Evolutionary conservation across 2,329 filamentous ascomycete species (phyloP), one percentile per base, ranked within the genome.

Genomic region (Neobulgaria alba): DNA sequence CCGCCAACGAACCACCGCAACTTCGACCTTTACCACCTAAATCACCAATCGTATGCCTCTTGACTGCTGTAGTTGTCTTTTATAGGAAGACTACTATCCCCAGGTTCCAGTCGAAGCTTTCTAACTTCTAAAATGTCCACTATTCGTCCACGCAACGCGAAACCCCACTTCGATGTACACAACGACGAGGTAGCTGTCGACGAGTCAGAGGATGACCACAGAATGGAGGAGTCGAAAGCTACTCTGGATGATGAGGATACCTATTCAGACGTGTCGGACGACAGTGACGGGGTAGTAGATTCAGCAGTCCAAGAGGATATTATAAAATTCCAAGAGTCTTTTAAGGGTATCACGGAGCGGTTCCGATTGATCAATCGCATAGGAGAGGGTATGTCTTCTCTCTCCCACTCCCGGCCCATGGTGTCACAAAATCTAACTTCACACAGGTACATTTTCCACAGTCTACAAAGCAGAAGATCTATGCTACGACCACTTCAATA

Each of bases 391-490:
- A 65, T 42, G 53, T 39, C 21, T 39, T 29, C 33, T 39, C 19
- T 16, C 26, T 19, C 10, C 5, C 5, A 20, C 5, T 33, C 10
- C 10, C 32, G n/a, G n/a, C n/a, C n/a, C n/a, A n/a, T n/a, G n/a
- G n/a, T 8, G n/a, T 20, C 30, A 18, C 30, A 17, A 21, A 47
- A 29, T 33, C 38, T 55, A 34, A 55, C 45, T 15, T 39, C 36
- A 38, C 26, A 7, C 50, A 95, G 88, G 92, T 43, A 98, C 92
- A 1, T 98, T 98, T 61, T 96, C 92, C 1, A 96, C 92, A 2
- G 92, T 98, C 10, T 98, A 98, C 72, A 98, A 98, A 63, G 92
- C 93, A 15, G 88, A 96, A 63, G 92, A 98, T 60, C 67, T 96
- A 18, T 72, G 82, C 41, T 95, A 95, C 61, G 77, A 92, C 49